A percentile compares a stretch with the other conserved stretches of the same genome.
These are phyloP conservation scores for Phlegmacium glaucopus DNA, from an alignment of 768 basidiomycete genomes.

Conservation along the genomic window DNA sequence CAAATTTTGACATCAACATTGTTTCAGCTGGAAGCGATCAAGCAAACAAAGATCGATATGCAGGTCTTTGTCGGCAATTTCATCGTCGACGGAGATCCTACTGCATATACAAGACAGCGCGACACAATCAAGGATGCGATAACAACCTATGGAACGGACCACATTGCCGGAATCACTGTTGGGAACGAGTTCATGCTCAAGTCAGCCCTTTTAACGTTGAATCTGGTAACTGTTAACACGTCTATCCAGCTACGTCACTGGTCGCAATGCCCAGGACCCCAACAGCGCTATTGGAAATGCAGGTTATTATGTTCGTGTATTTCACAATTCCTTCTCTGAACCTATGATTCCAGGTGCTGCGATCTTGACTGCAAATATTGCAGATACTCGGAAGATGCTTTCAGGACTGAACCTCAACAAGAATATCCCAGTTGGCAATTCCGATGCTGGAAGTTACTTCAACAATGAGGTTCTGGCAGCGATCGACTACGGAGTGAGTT, in stretches of 20 bases:
- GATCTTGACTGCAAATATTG: constrained; percentile 60
- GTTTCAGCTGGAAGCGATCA: constrained; percentile 77
- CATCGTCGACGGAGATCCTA: constrained; percentile 51
- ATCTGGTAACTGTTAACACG: constrained; percentile 1
- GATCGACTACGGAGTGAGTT: constrained; percentile 69
- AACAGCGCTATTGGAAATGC: constrained; percentile 54
- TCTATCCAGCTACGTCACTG: constrained; percentile 53
- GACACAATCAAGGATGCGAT: constrained; percentile 63
- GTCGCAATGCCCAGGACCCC: constrained; percentile 44
- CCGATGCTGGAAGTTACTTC: constrained; percentile 87
- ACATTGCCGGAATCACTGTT: constrained; percentile 81
- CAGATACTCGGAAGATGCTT: constrained; percentile 58
- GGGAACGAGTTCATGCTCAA: constrained; percentile 92
- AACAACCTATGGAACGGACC: constrained; percentile 68
- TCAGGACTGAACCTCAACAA: constrained; percentile 54
- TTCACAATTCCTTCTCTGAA: background rate
- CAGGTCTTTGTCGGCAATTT: constrained; percentile 76
- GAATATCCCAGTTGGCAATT: constrained; percentile 68
- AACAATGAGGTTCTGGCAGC: constrained; percentile 58
- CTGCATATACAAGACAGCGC: constrained; percentile 70
- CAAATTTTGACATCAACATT: background rate
- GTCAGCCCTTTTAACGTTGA: constrained; percentile 30
- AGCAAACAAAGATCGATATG: constrained; percentile 84
- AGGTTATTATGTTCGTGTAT: constrained; percentile 23
- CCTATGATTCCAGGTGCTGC: constrained; percentile 44